These are phyloP conservation scores for Ophiocordyceps camponoti-saundersi DNA, from an alignment of 2,329 filamentous ascomycete species.

Conservation along the genomic window DNA sequence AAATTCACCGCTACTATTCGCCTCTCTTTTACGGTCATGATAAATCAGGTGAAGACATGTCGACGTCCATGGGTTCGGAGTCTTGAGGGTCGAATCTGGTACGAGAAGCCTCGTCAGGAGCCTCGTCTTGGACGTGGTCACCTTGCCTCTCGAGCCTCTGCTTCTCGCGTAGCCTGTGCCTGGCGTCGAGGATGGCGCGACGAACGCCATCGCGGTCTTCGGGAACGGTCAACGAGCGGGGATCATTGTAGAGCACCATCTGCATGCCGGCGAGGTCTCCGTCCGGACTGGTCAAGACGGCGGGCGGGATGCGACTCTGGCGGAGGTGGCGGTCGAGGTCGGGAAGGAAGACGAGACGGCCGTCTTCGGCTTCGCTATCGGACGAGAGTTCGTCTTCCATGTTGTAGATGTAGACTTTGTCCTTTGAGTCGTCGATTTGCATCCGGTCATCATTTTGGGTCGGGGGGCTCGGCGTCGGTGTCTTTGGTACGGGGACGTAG, in stretches of 20 bases:
- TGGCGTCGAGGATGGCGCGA: slow-evolving; percentile 67
- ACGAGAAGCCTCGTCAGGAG: background rate
- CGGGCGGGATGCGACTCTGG: slow-evolving; percentile 50
- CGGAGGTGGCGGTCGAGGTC: slow-evolving; percentile 72
- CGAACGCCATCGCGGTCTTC: slow-evolving; percentile 61
- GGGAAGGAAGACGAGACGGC: slow-evolving; percentile 60
- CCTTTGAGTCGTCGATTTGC: slow-evolving; percentile 71
- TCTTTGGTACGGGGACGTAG: slow-evolving; percentile 49
- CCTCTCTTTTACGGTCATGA: background rate
- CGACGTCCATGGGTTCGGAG: slow-evolving; percentile 26
- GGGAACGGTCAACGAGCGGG: slow-evolving; percentile 58
- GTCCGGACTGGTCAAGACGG: slow-evolving; percentile 41
- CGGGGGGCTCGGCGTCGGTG: slow-evolving; percentile 11
- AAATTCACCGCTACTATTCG: too few species aligned
- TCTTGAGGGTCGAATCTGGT: slow-evolving; percentile 18
- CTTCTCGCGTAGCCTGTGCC: slow-evolving; percentile 46
- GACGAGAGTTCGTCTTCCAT: slow-evolving; percentile 69
- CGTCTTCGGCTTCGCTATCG: slow-evolving; percentile 20
- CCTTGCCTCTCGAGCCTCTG: slow-evolving; percentile 24
- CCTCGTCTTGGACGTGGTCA: background rate
- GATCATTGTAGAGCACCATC: slow-evolving; percentile 73
- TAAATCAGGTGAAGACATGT: background rate
- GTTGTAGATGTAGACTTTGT: slow-evolving; percentile 83
- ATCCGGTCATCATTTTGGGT: slow-evolving; percentile 32
- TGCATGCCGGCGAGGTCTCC: slow-evolving; percentile 44